phyloP scores from a whole-genome alignment of 805 yeast species.

The Kuraishia ogatae region DNA sequence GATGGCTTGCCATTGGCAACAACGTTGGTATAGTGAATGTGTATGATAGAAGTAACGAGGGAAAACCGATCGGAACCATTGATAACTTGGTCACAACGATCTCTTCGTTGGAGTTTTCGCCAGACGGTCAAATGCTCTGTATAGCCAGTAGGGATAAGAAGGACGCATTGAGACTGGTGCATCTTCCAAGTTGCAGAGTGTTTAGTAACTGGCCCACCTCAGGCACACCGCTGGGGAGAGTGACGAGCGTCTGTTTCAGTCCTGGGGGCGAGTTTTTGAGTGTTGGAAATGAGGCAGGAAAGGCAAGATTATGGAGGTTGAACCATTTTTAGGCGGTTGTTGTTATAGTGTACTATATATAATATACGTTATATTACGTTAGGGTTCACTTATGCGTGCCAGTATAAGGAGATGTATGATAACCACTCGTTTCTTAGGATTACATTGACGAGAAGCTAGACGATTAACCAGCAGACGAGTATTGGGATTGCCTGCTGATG shows the following conservation, averaged over 20 bases:
- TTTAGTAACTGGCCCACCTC: constrained; percentile 97
- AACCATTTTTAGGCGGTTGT: constrained; percentile 51
- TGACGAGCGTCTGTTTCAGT: constrained; percentile 71
- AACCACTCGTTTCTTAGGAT: too few species aligned
- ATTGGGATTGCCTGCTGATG: too few species aligned
- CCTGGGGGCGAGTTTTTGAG: constrained; percentile 78
- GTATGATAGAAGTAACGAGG: constrained; percentile 45
- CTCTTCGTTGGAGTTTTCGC: constrained; percentile 62
- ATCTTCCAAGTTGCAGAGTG: constrained; percentile 78
- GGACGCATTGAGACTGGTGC: constrained; percentile 82
- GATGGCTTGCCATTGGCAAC: constrained; percentile 87
- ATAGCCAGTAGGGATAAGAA: constrained; percentile 78
- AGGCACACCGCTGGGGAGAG: constrained; percentile 93
- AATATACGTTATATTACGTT: too few species aligned
- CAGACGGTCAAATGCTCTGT: constrained; percentile 84
- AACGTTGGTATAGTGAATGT: constrained; percentile 84
- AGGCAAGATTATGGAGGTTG: constrained; percentile 80
- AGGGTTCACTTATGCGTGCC: too few species aligned
- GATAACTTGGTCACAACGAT: constrained; percentile 80
- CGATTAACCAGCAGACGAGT: too few species aligned
- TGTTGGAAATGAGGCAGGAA: constrained; percentile 87
- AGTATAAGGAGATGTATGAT: too few species aligned
- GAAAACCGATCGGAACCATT: constrained; percentile 51
- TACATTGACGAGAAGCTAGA: too few species aligned
- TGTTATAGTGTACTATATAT: neutral